Evolutionary conservation across 2,329 filamentous ascomycete species (phyloP).

Genomic region (Aspergillus sp.): DNA sequence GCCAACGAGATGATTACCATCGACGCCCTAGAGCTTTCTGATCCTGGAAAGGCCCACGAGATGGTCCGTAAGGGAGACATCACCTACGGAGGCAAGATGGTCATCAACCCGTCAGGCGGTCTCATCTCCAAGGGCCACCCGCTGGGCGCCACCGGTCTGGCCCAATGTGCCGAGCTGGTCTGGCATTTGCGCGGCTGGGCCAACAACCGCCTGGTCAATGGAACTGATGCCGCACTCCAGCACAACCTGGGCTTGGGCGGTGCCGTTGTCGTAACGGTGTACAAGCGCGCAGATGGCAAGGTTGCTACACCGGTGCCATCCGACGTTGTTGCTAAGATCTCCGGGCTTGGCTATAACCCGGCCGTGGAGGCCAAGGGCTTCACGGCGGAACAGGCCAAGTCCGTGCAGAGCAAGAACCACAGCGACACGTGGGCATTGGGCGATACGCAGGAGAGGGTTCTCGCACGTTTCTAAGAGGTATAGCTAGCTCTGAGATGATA

Average conservation of each 20-base stretch:
- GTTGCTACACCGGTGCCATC: constrained; percentile 62
- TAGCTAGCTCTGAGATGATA: background rate
- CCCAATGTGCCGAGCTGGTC: constrained; percentile 90
- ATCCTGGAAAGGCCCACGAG: constrained; percentile 84
- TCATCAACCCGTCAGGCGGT: constrained; percentile 92
- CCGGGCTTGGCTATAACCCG: constrained; percentile 83
- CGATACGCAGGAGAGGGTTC: constrained; percentile 73
- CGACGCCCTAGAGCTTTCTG: constrained; percentile 78
- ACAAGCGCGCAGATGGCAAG: constrained; percentile 77
- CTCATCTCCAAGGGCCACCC: constrained; percentile 96
- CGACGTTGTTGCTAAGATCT: constrained; percentile 65
- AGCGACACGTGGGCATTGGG: constrained; percentile 74
- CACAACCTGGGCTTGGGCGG: constrained; percentile 93
- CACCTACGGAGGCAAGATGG: constrained; percentile 78
- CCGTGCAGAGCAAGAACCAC: constrained; percentile 69
- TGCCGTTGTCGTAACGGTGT: constrained; percentile 86
- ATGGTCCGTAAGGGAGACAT: constrained; percentile 85
- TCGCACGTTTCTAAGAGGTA: constrained; percentile 60
- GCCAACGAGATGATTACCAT: constrained; percentile 91
- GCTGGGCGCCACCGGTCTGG: constrained; percentile 88
- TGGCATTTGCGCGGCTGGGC: constrained; percentile 97
- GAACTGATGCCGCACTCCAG: constrained; percentile 75
- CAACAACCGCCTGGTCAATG: constrained; percentile 74
- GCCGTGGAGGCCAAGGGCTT: constrained; percentile 88
- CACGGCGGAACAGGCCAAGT: constrained; percentile 71